Evolutionary conservation across 2,329 filamentous ascomycete species (phyloP), one percentile per base, ranked within the genome.

Genomic region (Ceratocystis papillata): DNA sequence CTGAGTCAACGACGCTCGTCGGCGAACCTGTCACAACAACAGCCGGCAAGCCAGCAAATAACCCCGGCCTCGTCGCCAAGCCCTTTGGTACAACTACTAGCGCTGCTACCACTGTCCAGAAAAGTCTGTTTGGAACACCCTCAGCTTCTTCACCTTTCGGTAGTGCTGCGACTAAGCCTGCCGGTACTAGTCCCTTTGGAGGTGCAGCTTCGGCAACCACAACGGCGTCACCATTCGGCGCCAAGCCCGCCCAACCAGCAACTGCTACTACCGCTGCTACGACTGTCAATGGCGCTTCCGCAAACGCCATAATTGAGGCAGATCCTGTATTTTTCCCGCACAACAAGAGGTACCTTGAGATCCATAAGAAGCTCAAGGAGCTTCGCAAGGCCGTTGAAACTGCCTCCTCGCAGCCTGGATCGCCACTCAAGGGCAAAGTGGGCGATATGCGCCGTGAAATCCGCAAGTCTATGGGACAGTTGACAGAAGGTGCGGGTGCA

Each of bases 381-480:
- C 77, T 85, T 17, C 80, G 93, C 20, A 92, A 82, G 67, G 79
- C 81, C 45, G 76, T 85, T 7, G 79, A 86, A 70, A 79, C 79
- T 3, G 83, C 84, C 70, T 76, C 78, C 25, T 83, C 86, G 67
- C 66, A 72, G 15, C 69, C 73, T 71, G 73, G 69, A 1, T 78
- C 77, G 3, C 75, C 72, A 1, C 75, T 91, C 33, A 90, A 89
- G 74, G 79, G 80, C 63, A 80, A 83, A 45, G 81, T 90, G 72
- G 87, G 88, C 44, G 83, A 90, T 65, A 84, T 89, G 79, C 81
- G 89, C 50, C 80, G 89, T 67, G 82, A 86, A 53, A 85, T 94
- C 64, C 82, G 83, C 48, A 88, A 87, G 71, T 85, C 81, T 20
- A 81, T 93, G 65, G 89, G 90, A 5, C 89, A 94, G 73, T 76